Evolutionary conservation across 75 land plant genomes (phyloP).

Genomic region (Pinus taeda): DNA sequence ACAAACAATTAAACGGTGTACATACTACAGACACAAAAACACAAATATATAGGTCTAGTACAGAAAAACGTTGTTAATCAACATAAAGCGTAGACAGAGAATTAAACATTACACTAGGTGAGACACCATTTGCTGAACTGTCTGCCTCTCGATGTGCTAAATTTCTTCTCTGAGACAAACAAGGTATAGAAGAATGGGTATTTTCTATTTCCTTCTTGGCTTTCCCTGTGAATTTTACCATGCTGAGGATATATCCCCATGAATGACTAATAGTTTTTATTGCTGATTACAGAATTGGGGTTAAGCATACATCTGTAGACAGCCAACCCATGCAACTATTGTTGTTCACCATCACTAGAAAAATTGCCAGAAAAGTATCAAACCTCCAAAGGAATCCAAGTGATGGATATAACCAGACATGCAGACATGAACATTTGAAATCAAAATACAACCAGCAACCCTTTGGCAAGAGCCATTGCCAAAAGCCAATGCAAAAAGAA

Average conservation of each 20-base stretch:
- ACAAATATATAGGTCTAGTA: no score
- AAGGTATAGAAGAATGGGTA: neutral
- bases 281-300: neutral
- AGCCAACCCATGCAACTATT: neutral
- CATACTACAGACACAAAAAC: no score
- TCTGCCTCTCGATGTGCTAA: neutral
- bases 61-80: no score
- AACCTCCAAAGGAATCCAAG: neutral
- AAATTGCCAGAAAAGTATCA: neutral
- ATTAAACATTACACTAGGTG: neutral
- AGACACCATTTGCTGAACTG: neutral
- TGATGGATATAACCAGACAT: neutral
- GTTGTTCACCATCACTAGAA: neutral
- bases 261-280: neutral
- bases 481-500: no score
- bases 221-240: neutral
- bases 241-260: neutral
- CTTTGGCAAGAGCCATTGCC: no score
- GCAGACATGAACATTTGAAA: no score
- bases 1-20: no score
- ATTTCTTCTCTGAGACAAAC: no score
- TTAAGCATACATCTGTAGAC: neutral
- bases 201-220: neutral
- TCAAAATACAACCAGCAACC: no score
- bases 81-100: neutral